These are phyloP conservation scores for Leccinum solheimii DNA, from an alignment of 1,284 basidiomycete genomes.

Conservation along the genomic window DNA sequence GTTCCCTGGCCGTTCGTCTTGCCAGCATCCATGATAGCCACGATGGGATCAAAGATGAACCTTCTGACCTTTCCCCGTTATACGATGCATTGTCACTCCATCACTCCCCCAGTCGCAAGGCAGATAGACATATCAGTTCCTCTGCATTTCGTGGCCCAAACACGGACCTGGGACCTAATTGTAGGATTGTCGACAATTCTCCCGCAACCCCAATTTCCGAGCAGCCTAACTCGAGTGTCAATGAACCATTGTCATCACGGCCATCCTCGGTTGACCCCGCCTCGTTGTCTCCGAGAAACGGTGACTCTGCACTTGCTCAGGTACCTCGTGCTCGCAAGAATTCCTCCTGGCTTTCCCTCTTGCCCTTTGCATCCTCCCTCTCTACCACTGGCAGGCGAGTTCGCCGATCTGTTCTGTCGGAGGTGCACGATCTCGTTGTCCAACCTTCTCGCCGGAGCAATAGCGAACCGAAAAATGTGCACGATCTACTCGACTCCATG, in stretches of 20 bases:
- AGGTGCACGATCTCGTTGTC: too few relatives aligned
- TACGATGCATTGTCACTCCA: constrained; percentile 14
- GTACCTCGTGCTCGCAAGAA: constrained; percentile 6
- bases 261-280: neutral
- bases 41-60: neutral
- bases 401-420: constrained; percentile 16
- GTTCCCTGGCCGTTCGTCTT: neutral
- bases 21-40: neutral
- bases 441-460: too few relatives aligned
- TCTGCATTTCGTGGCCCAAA: neutral
- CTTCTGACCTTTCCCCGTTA: constrained; percentile 17
- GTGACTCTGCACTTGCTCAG: neutral
- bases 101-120: neutral
- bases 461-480: too few relatives aligned
- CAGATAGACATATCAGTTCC: neutral
- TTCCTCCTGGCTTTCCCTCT: constrained; percentile 28
- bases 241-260: neutral
- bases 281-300: neutral
- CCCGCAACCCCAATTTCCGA: too few relatives aligned
- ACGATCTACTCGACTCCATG: too few relatives aligned
- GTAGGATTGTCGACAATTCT: neutral
- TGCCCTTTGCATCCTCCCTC: constrained; percentile 36
- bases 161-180: neutral
- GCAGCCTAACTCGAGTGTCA: neutral
- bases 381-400: constrained; percentile 37